These are phyloP conservation scores for Coemansia sp. DNA, from an alignment of 192 early-diverging fungal species.

Conservation along the genomic window DNA sequence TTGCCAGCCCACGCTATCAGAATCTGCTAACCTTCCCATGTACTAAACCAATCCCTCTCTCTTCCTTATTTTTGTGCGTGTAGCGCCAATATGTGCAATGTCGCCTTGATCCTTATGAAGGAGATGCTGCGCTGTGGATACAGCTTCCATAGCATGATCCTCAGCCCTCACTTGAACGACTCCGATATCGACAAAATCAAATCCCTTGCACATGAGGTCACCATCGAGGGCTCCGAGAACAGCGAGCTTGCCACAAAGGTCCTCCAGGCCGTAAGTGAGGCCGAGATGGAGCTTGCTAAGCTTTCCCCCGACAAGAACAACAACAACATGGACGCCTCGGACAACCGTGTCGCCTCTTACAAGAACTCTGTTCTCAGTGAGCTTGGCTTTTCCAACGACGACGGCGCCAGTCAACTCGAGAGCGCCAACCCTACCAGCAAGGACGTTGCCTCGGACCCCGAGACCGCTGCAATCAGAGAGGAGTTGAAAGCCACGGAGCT, in stretches of 20 bases:
- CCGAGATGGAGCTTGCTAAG: slow-evolving; percentile 29
- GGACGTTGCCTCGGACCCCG: background rate
- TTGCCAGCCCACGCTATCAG: too few species aligned
- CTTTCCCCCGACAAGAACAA: slow-evolving; percentile 6
- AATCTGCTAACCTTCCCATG: too few species aligned
- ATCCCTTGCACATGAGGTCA: slow-evolving; percentile 36
- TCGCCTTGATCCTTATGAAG: slow-evolving; percentile 49
- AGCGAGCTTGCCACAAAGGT: slow-evolving; percentile 26
- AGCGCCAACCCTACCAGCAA: background rate
- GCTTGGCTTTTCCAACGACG: background rate
- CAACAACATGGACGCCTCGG: background rate
- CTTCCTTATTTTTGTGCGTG: slow-evolving; percentile 5
- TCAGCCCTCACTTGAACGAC: slow-evolving; percentile 51
- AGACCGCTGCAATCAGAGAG: background rate
- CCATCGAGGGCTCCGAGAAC: slow-evolving; percentile 25
- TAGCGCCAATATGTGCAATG: slow-evolving; percentile 40
- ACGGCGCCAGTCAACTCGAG: background rate
- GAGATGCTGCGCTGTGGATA: slow-evolving; percentile 49
- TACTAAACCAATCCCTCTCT: background rate
- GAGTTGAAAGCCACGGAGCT: slow-evolving; percentile 29
- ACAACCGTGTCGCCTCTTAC: background rate
- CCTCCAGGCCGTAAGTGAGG: slow-evolving; percentile 32
- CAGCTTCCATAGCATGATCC: slow-evolving; percentile 44
- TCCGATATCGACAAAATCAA: slow-evolving; percentile 49
- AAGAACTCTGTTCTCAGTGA: background rate